These are phyloP conservation scores for Lactifluus piperatus DNA, from an alignment of 768 basidiomycete species.

Conservation along the genomic window DNA sequence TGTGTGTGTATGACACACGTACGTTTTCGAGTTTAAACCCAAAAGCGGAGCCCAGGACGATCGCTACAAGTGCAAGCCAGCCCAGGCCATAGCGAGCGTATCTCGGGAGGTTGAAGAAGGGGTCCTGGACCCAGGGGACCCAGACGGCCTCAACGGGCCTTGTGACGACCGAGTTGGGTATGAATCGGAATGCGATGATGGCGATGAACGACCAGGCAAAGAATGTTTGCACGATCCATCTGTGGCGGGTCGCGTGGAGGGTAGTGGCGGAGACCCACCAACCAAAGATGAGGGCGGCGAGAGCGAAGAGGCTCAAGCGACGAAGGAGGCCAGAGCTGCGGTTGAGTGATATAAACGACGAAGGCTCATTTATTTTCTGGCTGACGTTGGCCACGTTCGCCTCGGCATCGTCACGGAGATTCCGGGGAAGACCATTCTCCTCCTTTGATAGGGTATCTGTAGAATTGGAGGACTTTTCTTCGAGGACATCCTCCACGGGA, in stretches of 20 bases:
- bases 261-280: constrained; percentile 83
- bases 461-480: constrained; percentile 23
- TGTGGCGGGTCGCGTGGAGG: constrained; percentile 57
- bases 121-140: constrained; percentile 53
- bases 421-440: constrained; percentile 18
- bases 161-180: constrained; percentile 62
- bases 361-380: constrained; percentile 17
- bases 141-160: constrained; percentile 67
- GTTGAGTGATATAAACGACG: constrained; percentile 17
- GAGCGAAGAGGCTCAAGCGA: constrained; percentile 36
- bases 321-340: constrained; percentile 20
- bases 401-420: neutral
- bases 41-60: constrained; percentile 82
- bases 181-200: constrained; percentile 78
- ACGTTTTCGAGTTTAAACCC: constrained; percentile 60
- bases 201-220: constrained; percentile 78
- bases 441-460: constrained; percentile 22
- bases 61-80: constrained; percentile 66
- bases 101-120: constrained; percentile 55
- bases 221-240: constrained; percentile 78
- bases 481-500: neutral
- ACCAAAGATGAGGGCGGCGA: constrained; percentile 58
- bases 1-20: too few species aligned
- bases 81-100: constrained; percentile 52
- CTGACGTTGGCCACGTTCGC: constrained; percentile 5